Evolutionary conservation across 2,329 filamentous ascomycete genomes (phyloP).

Genomic region (Diaporthe capsici): DNA sequence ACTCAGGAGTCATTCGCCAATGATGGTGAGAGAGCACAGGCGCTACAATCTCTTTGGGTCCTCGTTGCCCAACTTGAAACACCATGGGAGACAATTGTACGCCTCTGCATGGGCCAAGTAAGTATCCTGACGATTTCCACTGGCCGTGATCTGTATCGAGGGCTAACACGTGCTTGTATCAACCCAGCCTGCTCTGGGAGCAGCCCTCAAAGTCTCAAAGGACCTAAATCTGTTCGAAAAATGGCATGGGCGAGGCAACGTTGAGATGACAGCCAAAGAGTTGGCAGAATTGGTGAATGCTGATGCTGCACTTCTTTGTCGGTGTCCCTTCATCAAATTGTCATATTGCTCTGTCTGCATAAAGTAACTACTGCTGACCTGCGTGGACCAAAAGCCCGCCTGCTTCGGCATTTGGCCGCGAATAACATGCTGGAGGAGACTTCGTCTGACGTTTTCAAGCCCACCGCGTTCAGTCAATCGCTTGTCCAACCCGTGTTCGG

Average conservation of each 20-base stretch:
- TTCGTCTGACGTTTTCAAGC: conserved; percentile 40
- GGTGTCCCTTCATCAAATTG: conserved; percentile 22
- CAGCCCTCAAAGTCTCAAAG: conserved; percentile 42
- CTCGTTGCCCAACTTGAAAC: not conserved
- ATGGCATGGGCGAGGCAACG: conserved; percentile 42
- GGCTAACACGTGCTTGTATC: no score
- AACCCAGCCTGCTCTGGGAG: conserved; percentile 42
- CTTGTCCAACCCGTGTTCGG: conserved; percentile 42
- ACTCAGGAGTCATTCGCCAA: not conserved
- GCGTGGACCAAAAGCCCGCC: conserved; percentile 35
- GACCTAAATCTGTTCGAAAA: conserved; percentile 44
- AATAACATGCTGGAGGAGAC: conserved; percentile 42
- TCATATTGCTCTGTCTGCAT: no score
- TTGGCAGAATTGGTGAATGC: conserved; percentile 32
- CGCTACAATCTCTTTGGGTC: not conserved
- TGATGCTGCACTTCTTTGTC: conserved; percentile 41
- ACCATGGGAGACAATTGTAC: not conserved
- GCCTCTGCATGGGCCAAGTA: not conserved
- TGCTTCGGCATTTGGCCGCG: conserved; percentile 43
- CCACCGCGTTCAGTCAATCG: conserved; percentile 37
- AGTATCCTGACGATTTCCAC: not conserved
- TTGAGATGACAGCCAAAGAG: not conserved
- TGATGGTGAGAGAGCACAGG: not conserved
- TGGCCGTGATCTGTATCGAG: no score
- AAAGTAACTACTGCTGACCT: no score